Evolutionary conservation across 352 stramenopile species (phyloP), one percentile per base, ranked within the genome.

Genomic region (Paralagenidium karlingii): DNA sequence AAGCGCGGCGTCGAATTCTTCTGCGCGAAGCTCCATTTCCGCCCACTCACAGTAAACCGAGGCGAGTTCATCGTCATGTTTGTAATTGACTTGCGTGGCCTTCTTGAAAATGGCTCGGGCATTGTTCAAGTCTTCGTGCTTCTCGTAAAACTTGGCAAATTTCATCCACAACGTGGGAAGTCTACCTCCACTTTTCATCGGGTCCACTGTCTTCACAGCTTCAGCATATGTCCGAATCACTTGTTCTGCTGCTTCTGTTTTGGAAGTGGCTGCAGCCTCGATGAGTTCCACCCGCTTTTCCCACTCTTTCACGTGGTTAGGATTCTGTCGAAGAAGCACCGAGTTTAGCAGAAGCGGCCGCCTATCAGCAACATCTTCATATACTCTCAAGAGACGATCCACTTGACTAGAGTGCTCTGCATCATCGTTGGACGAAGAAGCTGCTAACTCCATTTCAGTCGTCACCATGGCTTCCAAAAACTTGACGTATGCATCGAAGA

Each of bases 401-500:
- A 88, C 68, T 45, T 94, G 68, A 40, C 82, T 68, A 19, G 82
- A 58, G 1, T 87, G 68, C 0, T 87, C 69, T 0, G 82, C 68
- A 0, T 92, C 81, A 4, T 92, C 74, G 19, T 38, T 49, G n/a
- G n/a, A n/a, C n/a, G n/a, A n/a, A n/a, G n/a, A n/a, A 38, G 71
- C 61, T 19, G 67, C 52, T 15, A 94, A 51, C 43, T 94, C 75
- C 82, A 99, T 98, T 53, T 98, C 92, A 11, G 93, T 91, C 10
- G 86, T 95, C 12, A 99, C 65, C 51, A 99, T 86, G 16, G 79
- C 87, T 62, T 99, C 95, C 62, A 99, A 90, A 60, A 99, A 98
- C 63, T 97, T 88, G 16, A 96, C 70, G 58, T 99, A 99, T 2
- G 95, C 90, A 60, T 99, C 96, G 44, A 98, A 99, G 20, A 99